Evolutionary conservation across 1,139 yeast species (phyloP).

Genomic region (Scheffersomyces illinoinensis): DNA sequence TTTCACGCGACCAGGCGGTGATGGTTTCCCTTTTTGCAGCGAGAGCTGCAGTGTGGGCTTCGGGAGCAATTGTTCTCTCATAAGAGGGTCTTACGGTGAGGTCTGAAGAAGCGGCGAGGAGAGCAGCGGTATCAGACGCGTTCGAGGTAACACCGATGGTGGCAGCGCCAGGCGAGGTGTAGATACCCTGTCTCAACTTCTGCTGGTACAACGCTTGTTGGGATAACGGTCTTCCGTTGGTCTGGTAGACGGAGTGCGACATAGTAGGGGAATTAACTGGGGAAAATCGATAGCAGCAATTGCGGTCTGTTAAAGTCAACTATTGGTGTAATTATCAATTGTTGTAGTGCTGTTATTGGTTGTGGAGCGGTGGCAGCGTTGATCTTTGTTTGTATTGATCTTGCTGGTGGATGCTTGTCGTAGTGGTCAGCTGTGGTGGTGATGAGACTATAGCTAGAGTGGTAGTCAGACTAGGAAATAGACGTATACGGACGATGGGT

Average conservation of each 20-base stretch:
- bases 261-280: conserved; percentile 12
- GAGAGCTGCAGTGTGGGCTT: conserved; percentile 66
- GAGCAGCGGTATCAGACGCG: conserved; percentile 78
- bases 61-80: conserved; percentile 62
- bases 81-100: conserved; percentile 62
- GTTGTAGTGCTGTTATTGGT: neutral
- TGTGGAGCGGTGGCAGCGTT: neutral
- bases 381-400: neutral
- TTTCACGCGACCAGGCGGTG: conserved; percentile 47
- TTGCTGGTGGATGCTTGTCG: neutral
- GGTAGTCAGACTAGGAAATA: neutral
- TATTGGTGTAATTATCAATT: neutral
- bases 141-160: conserved; percentile 68
- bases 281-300: neutral
- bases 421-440: neutral
- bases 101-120: conserved; percentile 68
- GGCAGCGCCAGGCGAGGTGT: conserved; percentile 66
- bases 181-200: conserved; percentile 73
- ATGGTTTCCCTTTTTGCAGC: conserved; percentile 49
- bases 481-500: neutral
- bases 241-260: conserved; percentile 59
- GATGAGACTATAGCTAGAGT: neutral
- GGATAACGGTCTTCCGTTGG: conserved; percentile 68
- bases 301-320: neutral
- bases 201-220: conserved; percentile 78